A percentile compares a stretch with the other conserved stretches of the same genome.
Conservation (phyloP, 163 green algal genomes). For the Prototheca wickerhamii region DNA sequence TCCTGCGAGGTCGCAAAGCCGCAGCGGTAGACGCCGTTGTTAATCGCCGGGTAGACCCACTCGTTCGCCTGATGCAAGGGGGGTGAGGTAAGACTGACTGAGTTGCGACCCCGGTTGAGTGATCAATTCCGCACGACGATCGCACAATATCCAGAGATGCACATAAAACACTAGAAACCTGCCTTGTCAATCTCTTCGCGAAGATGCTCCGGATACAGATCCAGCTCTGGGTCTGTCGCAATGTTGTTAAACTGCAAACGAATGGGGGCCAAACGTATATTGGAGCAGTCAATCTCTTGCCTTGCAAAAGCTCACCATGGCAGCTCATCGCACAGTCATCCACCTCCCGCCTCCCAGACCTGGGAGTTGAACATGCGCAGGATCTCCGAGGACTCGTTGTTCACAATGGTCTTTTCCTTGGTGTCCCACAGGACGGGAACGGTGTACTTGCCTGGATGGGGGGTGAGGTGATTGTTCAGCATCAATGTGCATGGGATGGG, state of each 20-base stretch:
- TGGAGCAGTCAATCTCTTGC: too few species aligned
- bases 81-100: too few species aligned
- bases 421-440: conserved; percentile 96
- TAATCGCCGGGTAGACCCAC: conserved; percentile 39
- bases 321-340: conserved; percentile 14
- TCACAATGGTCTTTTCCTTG: conserved; percentile 82
- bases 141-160: neutral
- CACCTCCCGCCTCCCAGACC: too few species aligned
- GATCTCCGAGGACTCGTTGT: conserved; percentile 94
- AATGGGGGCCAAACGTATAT: neutral
- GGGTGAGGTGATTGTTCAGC: neutral
- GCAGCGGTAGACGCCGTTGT: conserved; percentile 61
- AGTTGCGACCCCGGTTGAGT: neutral
- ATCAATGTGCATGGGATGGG: too few species aligned
- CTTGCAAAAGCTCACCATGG: neutral
- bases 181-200: conserved; percentile 69
- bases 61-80: conserved; percentile 31
- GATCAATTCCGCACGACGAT: neutral
- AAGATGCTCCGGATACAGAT: conserved; percentile 62
- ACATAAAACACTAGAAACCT: conserved; percentile 7
- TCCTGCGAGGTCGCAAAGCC: conserved; percentile 56
- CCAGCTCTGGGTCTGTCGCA: conserved; percentile 43
- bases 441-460: conserved; percentile 78
- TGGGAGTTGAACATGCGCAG: conserved; percentile 82
- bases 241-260: conserved; percentile 54